phyloP scores from a whole-genome alignment of 306 rosid genomes.

The Dalbergia cultrata region DNA sequence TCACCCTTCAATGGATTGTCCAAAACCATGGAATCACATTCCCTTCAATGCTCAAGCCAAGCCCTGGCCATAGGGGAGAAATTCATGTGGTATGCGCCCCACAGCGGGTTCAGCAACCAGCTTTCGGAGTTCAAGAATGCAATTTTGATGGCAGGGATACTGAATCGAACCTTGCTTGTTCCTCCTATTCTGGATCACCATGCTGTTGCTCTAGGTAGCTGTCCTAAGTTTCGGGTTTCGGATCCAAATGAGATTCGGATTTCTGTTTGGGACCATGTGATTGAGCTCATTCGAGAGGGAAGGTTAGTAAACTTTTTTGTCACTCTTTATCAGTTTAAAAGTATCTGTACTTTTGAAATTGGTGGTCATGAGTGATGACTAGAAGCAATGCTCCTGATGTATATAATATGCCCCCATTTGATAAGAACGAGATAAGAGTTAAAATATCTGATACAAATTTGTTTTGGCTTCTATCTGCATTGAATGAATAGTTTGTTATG shows the following conservation, averaged over 20 bases:
- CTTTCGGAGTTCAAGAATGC: constrained; percentile 83
- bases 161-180: constrained; percentile 83
- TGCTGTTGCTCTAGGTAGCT: constrained; percentile 85
- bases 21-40: constrained; percentile 12
- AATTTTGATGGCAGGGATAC: constrained; percentile 67
- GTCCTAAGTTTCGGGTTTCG: constrained; percentile 82
- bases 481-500: neutral
- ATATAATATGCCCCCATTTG: neutral
- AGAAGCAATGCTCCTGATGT: constrained; percentile 2
- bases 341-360: neutral
- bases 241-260: constrained; percentile 63
- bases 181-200: constrained; percentile 92
- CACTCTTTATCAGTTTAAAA: neutral
- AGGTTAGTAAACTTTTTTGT: constrained; percentile 54
- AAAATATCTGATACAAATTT: neutral
- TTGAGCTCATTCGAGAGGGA: constrained; percentile 64
- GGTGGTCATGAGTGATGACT: neutral
- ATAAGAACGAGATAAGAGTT: neutral
- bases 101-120: constrained; percentile 94
- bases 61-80: constrained; percentile 51
- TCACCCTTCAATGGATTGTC: constrained; percentile 39
- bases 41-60: constrained; percentile 57
- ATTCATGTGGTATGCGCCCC: constrained; percentile 87
- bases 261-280: constrained; percentile 83
- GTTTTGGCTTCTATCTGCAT: neutral